Evolutionary conservation across 163 green algal species (phyloP), one percentile per base, ranked within the genome.

Genomic region (Chlorella variabilis): DNA sequence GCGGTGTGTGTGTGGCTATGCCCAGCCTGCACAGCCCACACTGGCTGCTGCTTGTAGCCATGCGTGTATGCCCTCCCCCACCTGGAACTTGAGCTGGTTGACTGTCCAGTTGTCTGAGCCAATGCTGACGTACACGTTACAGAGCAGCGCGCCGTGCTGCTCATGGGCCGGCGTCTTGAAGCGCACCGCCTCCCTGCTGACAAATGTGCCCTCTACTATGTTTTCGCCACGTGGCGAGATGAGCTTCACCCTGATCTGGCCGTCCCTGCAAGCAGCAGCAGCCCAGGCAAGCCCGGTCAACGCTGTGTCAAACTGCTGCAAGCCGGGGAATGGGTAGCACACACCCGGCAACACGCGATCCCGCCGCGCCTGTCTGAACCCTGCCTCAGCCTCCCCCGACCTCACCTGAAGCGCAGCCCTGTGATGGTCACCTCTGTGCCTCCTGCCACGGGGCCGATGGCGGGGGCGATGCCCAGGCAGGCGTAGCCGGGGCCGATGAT

Each of bases 401-500:
- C 70, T 75, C 39, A 81, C 75, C 74, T 90, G 90, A 97, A 97
- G 58, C 91, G 87, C 51, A 97, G 87, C 74, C 94, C 94, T 42
- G 89, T 91, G 78, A 97, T 87, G n/a, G 83, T 90, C 58, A 97
- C 88, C 80, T 95, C 91, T 11, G 91, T 94, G 45, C 89, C 89
- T 48, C 94, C 94, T 82, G 94, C 95, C 76, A 97, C 94, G 5
- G 94, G 93, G 27, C 94, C 94, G 38, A 91, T 88, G 68, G 91
- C 82, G 18, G 93, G 94, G 56, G 85, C 77, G 54, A 96, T 90
- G 65, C 81, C 86, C 56, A 89, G 93, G 86, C 91, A 96, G 31
- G 94, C 94, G 54, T 97, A 97, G 4, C 93, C 93, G 20, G 94
- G 94, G 25, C 94, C 94, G 62, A 97, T 95, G 87, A 97, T 95